These are phyloP conservation scores for Vitis hybrid DNA, from an alignment of 177 flowering plant species.

Conservation along the genomic window DNA sequence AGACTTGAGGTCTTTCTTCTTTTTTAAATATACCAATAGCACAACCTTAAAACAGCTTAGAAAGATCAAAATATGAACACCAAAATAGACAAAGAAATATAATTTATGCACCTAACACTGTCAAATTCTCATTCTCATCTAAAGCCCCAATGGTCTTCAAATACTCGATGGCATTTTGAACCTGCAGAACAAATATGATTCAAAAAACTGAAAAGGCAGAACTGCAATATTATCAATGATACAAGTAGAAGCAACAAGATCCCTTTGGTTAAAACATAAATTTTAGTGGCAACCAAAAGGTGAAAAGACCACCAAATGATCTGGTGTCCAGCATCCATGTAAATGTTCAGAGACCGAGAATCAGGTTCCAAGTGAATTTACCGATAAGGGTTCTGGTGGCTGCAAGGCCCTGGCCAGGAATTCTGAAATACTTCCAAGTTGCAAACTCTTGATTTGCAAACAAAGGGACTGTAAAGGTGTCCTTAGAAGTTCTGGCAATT, in stretches of 20 bases:
- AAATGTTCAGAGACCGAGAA: not conserved
- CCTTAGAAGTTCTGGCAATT: conserved; percentile 86
- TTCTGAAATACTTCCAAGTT: conserved; percentile 90
- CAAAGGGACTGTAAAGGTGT: conserved; percentile 95
- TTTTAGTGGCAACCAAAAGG: not conserved
- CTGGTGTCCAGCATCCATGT: too few species aligned
- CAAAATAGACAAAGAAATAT: not conserved
- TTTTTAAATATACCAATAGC: not conserved
- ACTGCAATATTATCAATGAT: conserved; percentile 4
- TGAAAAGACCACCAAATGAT: not conserved
- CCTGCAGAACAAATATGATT: conserved; percentile 41
- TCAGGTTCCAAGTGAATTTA: conserved; percentile 26
- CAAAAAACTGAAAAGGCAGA: not conserved
- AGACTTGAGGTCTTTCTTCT: conserved; percentile 1
- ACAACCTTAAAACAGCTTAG: not conserved
- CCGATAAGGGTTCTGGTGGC: conserved; percentile 84
- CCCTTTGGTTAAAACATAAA: not conserved
- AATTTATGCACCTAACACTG: conserved; percentile 60
- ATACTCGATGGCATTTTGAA: conserved; percentile 92
- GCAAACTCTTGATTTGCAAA: conserved; percentile 87
- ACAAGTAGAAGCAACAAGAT: not conserved
- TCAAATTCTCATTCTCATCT: conserved; percentile 81
- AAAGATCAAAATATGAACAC: not conserved
- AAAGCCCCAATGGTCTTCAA: conserved; percentile 87
- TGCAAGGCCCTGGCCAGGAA: conserved; percentile 88